Evolutionary conservation across 345 rosid genomes (phyloP).

Genomic region (Populus nigra): DNA sequence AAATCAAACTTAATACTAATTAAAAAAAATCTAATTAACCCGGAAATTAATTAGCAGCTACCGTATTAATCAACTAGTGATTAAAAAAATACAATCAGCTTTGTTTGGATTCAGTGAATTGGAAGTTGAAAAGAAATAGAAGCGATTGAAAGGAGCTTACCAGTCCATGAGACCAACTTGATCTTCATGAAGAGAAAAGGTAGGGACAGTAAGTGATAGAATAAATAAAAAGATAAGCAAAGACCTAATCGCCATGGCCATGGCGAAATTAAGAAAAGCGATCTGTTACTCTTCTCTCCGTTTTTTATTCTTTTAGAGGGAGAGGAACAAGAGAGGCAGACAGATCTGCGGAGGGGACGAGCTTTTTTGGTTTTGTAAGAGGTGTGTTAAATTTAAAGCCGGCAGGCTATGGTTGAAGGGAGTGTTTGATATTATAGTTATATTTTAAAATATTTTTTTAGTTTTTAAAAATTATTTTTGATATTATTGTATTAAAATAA

Average conservation of each 20-base stretch:
- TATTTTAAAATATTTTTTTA: no score
- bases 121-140: background rate
- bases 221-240: constrained; percentile 32
- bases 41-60: background rate
- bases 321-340: background rate
- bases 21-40: background rate
- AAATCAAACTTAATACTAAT: background rate
- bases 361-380: background rate
- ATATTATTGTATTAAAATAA: no score
- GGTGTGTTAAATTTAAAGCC: background rate
- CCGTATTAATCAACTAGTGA: background rate
- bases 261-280: constrained; percentile 20
- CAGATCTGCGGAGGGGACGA: constrained; percentile 12
- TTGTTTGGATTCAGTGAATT: background rate
- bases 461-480: no score
- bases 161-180: constrained; percentile 98
- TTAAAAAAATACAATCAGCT: background rate
- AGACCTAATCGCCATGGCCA: constrained; percentile 58
- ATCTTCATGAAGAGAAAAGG: constrained; percentile 78
- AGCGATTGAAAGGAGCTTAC: constrained; percentile 34
- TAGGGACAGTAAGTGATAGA: constrained; percentile 36
- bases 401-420: no score
- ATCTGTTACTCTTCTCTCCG: background rate
- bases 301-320: background rate
- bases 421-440: no score